These are phyloP conservation scores for Gossypium schwendimanii DNA, from an alignment of 441 rosid species.

Conservation along the genomic window DNA sequence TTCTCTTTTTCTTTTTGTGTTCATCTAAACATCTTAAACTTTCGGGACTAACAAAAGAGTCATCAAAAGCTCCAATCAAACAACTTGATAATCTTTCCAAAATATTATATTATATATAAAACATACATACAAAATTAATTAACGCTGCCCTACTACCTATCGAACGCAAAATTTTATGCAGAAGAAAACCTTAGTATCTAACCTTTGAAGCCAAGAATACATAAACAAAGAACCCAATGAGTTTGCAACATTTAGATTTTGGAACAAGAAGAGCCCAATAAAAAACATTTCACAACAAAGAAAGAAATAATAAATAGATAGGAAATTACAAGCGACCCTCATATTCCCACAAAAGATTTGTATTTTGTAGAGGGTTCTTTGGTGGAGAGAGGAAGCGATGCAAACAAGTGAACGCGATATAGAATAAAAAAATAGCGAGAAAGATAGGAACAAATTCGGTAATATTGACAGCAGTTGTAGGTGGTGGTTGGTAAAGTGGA, in stretches of 20 bases:
- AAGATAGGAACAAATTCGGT: too few species aligned
- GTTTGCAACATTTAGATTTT: neutral
- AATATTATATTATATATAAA: neutral
- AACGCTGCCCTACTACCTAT: neutral
- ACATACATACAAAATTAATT: neutral
- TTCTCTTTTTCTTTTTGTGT: neutral
- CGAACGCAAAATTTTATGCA: neutral
- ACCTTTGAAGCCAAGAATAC: neutral
- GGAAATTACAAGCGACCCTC: slow-evolving; percentile 14
- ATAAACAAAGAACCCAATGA: neutral
- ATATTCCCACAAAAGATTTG: too few species aligned
- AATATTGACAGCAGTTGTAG: too few species aligned
- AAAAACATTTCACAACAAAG: neutral
- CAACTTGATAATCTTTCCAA: neutral
- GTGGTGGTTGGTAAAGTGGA: too few species aligned
- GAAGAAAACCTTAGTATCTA: neutral
- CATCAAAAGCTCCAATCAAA: neutral
- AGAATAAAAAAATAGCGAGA: too few species aligned
- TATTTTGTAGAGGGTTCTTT: too few species aligned
- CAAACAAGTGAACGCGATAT: too few species aligned
- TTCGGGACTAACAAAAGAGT: neutral
- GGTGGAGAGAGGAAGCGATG: too few species aligned
- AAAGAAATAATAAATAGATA: neutral
- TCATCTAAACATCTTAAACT: neutral
- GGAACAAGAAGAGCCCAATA: neutral